phyloP scores from a whole-genome alignment of 306 rosid species.

The Notholithocarpus densiflorus region DNA sequence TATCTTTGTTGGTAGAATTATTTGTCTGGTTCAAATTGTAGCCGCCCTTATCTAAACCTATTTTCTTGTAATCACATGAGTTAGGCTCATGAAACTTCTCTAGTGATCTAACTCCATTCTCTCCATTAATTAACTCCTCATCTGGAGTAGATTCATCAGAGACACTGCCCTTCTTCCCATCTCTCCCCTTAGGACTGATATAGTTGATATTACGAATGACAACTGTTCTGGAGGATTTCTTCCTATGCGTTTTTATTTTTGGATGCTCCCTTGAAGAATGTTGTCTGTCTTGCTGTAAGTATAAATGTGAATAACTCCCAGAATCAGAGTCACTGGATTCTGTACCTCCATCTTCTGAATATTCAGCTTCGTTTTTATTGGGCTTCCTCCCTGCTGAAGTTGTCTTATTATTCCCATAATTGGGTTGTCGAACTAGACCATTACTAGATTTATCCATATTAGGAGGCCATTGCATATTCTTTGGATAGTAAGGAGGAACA shows the following conservation, averaged over 20 bases:
- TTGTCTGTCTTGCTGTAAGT: constrained; percentile 28
- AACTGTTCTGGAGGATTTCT: constrained; percentile 54
- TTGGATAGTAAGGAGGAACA: constrained; percentile 44
- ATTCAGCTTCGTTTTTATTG: constrained; percentile 31
- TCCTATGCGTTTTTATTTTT: constrained; percentile 38
- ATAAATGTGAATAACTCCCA: constrained; percentile 40
- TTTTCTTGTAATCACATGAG: too few relatives aligned
- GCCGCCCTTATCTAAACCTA: too few relatives aligned
- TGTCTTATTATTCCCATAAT: constrained; percentile 31
- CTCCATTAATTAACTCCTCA: constrained; percentile 31
- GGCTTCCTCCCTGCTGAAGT: constrained; percentile 35
- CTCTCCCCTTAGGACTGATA: constrained; percentile 59
- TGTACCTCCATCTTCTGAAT: constrained; percentile 37
- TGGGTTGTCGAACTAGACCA: background rate
- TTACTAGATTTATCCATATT: constrained; percentile 19
- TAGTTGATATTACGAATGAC: constrained; percentile 70
- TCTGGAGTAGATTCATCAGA: constrained; percentile 43
- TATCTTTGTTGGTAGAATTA: too few relatives aligned
- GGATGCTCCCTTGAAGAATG: constrained; percentile 34
- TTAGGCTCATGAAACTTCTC: too few relatives aligned
- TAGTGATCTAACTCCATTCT: constrained; percentile 29
- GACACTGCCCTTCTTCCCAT: constrained; percentile 46
- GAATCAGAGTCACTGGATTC: constrained; percentile 48
- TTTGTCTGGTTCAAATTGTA: too few relatives aligned
- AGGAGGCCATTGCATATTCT: constrained; percentile 59